phyloP scores from a whole-genome alignment of 2,329 filamentous ascomycete species.

The Fonsecaea erecta region DNA sequence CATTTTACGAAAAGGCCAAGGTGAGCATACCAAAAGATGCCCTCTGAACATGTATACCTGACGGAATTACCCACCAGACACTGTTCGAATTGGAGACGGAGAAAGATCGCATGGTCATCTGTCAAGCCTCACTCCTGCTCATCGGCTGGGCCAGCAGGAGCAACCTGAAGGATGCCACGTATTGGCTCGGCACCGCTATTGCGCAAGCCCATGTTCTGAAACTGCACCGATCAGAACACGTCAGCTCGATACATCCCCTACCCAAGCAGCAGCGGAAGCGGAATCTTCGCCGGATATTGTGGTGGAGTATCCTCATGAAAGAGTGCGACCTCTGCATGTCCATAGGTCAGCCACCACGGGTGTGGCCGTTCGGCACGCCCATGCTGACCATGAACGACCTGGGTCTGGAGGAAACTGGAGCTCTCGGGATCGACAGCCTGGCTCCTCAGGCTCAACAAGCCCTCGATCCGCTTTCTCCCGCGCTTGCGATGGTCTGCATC shows the following conservation, averaged over 20 bases:
- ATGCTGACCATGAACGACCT: not conserved
- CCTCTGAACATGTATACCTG: not conserved
- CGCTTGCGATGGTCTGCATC: not conserved
- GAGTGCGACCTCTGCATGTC: slow-evolving; percentile 13
- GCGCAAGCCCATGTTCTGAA: slow-evolving; percentile 1
- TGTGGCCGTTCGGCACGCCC: slow-evolving; percentile 1
- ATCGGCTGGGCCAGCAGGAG: slow-evolving; percentile 12
- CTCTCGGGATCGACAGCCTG: not conserved
- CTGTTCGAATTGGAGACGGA: slow-evolving; percentile 13
- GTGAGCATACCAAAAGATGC: not conserved
- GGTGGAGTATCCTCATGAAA: slow-evolving; percentile 10
- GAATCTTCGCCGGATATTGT: slow-evolving; percentile 4
- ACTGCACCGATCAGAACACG: not conserved
- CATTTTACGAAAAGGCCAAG: slow-evolving; percentile 13
- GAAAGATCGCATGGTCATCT: slow-evolving; percentile 7
- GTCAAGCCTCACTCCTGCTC: slow-evolving; percentile 17
- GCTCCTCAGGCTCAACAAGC: not conserved
- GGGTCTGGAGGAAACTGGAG: not conserved
- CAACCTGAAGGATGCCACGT: slow-evolving; percentile 5
- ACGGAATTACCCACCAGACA: not conserved
- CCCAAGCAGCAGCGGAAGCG: not conserved
- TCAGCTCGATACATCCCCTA: not conserved
- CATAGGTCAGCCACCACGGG: not conserved
- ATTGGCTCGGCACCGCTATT: slow-evolving; percentile 8
- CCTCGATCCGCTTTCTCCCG: not conserved